These are phyloP conservation scores for Suillus americanus DNA, from an alignment of 768 basidiomycete genomes.

Conservation along the genomic window DNA sequence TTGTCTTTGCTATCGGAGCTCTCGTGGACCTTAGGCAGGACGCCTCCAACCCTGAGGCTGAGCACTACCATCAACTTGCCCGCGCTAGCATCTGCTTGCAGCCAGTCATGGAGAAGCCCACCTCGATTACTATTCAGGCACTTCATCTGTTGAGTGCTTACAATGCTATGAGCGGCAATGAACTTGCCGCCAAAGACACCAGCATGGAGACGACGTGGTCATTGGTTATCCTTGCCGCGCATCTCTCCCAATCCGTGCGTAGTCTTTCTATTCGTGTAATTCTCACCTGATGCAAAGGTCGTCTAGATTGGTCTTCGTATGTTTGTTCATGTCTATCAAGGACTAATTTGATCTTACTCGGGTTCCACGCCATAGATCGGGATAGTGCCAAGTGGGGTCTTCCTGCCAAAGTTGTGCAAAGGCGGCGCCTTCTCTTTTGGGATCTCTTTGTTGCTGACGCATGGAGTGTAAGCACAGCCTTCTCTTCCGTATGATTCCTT, in stretches of 20 bases:
- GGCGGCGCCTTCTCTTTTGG: conserved; percentile 74
- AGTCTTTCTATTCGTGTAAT: conserved; percentile 7
- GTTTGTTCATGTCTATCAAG: conserved; percentile 28
- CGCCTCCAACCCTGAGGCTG: conserved; percentile 41
- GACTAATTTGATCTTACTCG: conserved; percentile 11
- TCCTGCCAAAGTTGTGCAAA: conserved; percentile 59
- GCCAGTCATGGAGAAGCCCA: conserved; percentile 70
- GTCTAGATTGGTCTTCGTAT: conserved; percentile 65
- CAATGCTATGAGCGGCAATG: conserved; percentile 67
- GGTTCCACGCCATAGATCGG: conserved; percentile 41
- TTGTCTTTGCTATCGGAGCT: conserved; percentile 53
- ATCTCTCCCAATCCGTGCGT: conserved; percentile 64
- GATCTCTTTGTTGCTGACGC: conserved; percentile 72
- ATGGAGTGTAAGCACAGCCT: conserved; percentile 52
- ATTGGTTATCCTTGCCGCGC: conserved; percentile 60
- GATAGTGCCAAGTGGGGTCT: conserved; percentile 67
- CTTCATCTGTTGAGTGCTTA: conserved; percentile 70
- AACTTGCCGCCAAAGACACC: conserved; percentile 53
- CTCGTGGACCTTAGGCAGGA: conserved; percentile 38
- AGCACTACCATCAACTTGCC: conserved; percentile 67
- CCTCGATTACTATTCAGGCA: conserved; percentile 67
- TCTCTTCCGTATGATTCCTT: background rate
- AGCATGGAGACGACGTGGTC: conserved; percentile 77
- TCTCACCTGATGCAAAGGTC: conserved; percentile 16
- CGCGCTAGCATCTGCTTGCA: conserved; percentile 65